phyloP scores from a whole-genome alignment of 441 rosid genomes.

The Metrosideros polymorpha region DNA sequence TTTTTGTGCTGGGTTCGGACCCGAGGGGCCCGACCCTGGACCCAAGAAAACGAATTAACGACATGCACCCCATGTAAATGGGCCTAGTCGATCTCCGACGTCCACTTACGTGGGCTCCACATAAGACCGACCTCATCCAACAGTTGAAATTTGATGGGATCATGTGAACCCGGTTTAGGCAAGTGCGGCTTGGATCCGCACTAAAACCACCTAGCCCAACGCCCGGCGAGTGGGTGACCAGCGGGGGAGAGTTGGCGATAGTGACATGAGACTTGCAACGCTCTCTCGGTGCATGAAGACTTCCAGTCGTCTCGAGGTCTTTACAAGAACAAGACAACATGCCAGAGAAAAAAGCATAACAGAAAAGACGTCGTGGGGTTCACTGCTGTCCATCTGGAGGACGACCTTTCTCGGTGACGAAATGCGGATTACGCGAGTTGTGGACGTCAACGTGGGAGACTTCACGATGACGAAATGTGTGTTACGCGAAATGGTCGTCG shows the following conservation, averaged over 20 bases:
- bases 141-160: not conserved
- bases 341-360: too few species aligned
- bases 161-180: not conserved
- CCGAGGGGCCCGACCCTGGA: not conserved
- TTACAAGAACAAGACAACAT: too few species aligned
- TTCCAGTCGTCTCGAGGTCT: too few species aligned
- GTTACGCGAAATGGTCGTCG: too few species aligned
- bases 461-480: too few species aligned
- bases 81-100: not conserved
- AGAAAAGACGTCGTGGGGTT: too few species aligned
- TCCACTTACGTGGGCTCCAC: not conserved
- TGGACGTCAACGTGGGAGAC: too few species aligned
- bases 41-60: not conserved
- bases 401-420: too few species aligned
- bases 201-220: not conserved
- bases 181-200: not conserved
- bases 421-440: too few species aligned
- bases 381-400: too few species aligned
- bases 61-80: not conserved
- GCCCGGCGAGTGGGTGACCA: not conserved
- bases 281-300: too few species aligned
- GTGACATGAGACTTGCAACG: too few species aligned
- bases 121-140: not conserved
- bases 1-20: not conserved
- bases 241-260: not conserved